Evolutionary conservation across 306 rosid genomes (phyloP).

Genomic region (Citrullus colocynthis): DNA sequence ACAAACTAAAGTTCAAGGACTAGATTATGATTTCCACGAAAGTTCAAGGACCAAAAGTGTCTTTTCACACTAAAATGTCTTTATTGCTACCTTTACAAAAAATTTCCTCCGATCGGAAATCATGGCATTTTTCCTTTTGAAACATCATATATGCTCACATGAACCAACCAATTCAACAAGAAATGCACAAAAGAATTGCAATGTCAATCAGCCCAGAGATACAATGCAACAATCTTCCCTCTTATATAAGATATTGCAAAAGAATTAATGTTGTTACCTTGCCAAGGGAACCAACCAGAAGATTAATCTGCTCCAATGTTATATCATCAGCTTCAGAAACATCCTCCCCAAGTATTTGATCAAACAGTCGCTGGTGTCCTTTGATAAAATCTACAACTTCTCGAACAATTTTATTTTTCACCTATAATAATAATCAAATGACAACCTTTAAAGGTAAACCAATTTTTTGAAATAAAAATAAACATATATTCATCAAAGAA

Average conservation of each 20-base stretch:
- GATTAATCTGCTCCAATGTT: slow-evolving; percentile 77
- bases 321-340: slow-evolving; percentile 60
- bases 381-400: slow-evolving; percentile 80
- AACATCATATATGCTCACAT: not conserved
- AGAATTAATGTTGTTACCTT: slow-evolving; percentile 37
- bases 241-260: not conserved
- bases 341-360: slow-evolving; percentile 61
- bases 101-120: too few species aligned
- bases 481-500: not conserved
- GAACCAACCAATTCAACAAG: not conserved
- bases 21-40: too few species aligned
- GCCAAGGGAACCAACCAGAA: slow-evolving; percentile 83
- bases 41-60: too few species aligned
- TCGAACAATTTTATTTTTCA: slow-evolving; percentile 84
- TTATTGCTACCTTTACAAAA: too few species aligned
- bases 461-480: not conserved
- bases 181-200: not conserved
- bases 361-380: slow-evolving; percentile 70
- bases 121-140: not conserved
- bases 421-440: slow-evolving; percentile 27
- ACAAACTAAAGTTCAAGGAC: too few species aligned
- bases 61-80: too few species aligned
- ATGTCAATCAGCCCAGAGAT: not conserved
- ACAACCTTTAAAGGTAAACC: not conserved
- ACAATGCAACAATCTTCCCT: not conserved